Conservation (phyloP, 2,329 filamentous ascomycete species). For the Teratosphaeria epicoccoides region DNA sequence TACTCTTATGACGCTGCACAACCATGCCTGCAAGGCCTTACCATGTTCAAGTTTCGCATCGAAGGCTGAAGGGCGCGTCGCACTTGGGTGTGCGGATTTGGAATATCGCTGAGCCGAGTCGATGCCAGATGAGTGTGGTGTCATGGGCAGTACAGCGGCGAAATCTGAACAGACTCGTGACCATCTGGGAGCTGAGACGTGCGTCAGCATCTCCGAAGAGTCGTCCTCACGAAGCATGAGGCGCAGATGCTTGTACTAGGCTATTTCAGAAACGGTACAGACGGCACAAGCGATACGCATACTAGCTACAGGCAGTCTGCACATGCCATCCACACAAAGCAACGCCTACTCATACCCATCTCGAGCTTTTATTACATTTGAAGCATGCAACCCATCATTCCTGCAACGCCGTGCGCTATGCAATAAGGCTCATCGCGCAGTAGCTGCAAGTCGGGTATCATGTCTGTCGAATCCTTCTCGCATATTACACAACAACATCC, state of each 20-base stretch:
- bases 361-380: constrained; percentile 4
- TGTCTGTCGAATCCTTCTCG: not conserved
- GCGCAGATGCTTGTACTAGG: no score
- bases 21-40: no score
- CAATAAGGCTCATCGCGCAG: not conserved
- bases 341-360: not conserved
- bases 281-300: not conserved
- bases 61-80: no score
- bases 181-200: no score
- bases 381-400: constrained; percentile 5
- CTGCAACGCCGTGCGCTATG: constrained; percentile 7
- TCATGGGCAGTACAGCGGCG: not conserved
- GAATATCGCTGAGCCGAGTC: not conserved
- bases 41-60: no score
- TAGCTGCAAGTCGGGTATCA: constrained; percentile 9
- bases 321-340: not conserved
- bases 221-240: no score
- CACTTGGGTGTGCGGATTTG: not conserved
- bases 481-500: not conserved
- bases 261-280: not conserved
- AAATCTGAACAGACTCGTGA: no score
- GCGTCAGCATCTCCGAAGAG: not conserved
- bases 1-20: no score
- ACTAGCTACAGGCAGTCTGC: not conserved
- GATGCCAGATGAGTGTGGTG: not conserved